phyloP scores from a whole-genome alignment of 805 yeast species.

The Clavispora carvajalis region DNA sequence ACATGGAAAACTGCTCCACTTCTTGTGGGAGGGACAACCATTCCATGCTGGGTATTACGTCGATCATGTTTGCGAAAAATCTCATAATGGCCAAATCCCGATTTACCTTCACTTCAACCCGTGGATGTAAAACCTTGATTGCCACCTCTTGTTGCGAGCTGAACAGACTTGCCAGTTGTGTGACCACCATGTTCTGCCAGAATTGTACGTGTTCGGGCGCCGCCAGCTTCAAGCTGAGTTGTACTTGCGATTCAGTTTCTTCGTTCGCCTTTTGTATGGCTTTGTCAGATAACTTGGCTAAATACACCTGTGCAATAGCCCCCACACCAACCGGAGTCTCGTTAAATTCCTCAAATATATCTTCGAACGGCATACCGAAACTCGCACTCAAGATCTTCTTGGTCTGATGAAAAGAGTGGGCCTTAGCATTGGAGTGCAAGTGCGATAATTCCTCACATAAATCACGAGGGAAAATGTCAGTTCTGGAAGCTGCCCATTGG shows the following conservation, averaged over 20 bases:
- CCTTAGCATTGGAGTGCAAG: constrained; percentile 77
- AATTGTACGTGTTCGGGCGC: constrained; percentile 11
- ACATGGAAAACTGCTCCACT: constrained; percentile 76
- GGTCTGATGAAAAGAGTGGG: constrained; percentile 65
- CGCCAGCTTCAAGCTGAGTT: constrained; percentile 12
- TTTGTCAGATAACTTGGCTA: constrained; percentile 54
- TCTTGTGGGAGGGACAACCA: constrained; percentile 96
- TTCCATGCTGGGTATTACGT: constrained; percentile 87
- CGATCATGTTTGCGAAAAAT: constrained; percentile 67
- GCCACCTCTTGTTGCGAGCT: constrained; percentile 63
- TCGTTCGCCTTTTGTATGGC: constrained; percentile 35
- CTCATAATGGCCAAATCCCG: constrained; percentile 83
- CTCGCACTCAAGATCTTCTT: constrained; percentile 52
- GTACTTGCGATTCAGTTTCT: constrained; percentile 17
- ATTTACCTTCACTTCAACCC: constrained; percentile 62
- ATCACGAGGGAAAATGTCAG: constrained; percentile 80
- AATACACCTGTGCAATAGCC: constrained; percentile 94
- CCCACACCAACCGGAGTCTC: constrained; percentile 90
- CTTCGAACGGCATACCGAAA: constrained; percentile 59
- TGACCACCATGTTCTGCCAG: constrained; percentile 31
- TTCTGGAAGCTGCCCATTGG: constrained; percentile 98
- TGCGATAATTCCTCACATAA: constrained; percentile 72
- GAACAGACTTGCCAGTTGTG: constrained; percentile 23
- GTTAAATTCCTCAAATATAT: constrained; percentile 74
- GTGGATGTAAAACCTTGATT: constrained; percentile 88